Base-by-base conservation (phyloP, 2,329 filamentous ascomycete genomes). In the Phaeosphaeriaceae sp. region DNA sequence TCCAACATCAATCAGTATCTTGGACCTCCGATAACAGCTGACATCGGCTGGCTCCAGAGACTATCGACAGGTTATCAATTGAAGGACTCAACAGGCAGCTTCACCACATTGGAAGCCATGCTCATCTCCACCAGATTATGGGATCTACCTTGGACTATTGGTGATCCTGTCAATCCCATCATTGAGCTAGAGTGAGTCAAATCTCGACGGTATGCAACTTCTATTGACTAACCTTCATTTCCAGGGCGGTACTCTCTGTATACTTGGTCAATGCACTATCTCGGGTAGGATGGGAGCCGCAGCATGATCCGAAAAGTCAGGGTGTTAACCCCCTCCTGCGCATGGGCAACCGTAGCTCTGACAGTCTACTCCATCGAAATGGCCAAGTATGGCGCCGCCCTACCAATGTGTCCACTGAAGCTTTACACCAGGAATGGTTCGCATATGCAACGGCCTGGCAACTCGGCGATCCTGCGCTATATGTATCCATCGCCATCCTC, bases 91-190 rank as follows among this genome's bases (percentile, higher is more conserved):
- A 49, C 53, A n/a, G 44, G 44, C 17, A 55, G 49, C 42, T 49
- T 55, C 44, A 55, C 53, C 2, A 17, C 46, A 17, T 43, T 55
- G 43, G 53, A 55, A 55, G 21, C 43, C 9, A 35, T 55, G 5
- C 35, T 55, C 3, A 26, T 55, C 10, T 49, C 44, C 44, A 55
- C 53, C 21, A 55, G 53, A 49, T 46, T 55, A 22, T 55, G 53
- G 53, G 53, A 55, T 43, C 7, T 55, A 24, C 46, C 53, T 1
- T 55, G 53, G 53, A 22, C 40, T 2, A 15, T 49, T 24, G 30
- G n/a, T 21, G 46, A 55, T n/a, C 10, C 17, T 10, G 28, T 55
- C 9, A 30, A 40, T 19, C 44, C 46, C 23, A 49, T 49, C 21
- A 5, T 3, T 2, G 46, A 55, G 32, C 53, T 55, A 11, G 44